A percentile compares a stretch with the other conserved stretches of the same genome.
Conservation (phyloP, 2,329 filamentous ascomycete genomes). For the Cadophora luteo-olivacea region DNA sequence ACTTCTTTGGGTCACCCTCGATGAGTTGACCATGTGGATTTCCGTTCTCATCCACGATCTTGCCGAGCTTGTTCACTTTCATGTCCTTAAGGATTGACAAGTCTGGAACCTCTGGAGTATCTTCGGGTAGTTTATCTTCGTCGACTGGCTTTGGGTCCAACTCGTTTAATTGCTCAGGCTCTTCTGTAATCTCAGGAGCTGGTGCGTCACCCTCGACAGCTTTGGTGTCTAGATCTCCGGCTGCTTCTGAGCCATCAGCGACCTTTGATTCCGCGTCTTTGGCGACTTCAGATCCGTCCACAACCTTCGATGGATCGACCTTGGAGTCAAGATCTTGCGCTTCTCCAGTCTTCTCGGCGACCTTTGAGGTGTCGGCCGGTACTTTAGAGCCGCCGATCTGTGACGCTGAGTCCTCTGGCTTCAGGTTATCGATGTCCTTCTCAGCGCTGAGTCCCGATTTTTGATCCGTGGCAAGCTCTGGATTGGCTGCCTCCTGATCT, state of each 20-base stretch:
- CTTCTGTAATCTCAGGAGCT: slow-evolving; percentile 6
- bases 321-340: slow-evolving; percentile 8
- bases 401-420: slow-evolving; percentile 7
- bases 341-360: neutral
- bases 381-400: neutral
- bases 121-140: slow-evolving; percentile 1
- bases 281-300: neutral
- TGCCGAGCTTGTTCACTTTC: slow-evolving; percentile 63
- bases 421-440: neutral
- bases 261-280: neutral
- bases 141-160: slow-evolving; percentile 15
- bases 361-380: neutral
- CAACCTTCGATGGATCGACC: neutral
- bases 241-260: neutral
- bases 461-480: neutral
- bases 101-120: slow-evolving; percentile 28
- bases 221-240: slow-evolving; percentile 5
- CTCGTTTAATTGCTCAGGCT: slow-evolving; percentile 11
- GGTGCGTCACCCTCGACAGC: neutral
- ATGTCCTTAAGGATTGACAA: slow-evolving; percentile 54
- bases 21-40: slow-evolving; percentile 65
- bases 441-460: neutral
- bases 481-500: slow-evolving; percentile 2
- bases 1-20: slow-evolving; percentile 68
- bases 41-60: slow-evolving; percentile 57